A percentile compares a stretch with the other conserved stretches of the same genome.
Evolutionary conservation across 1,284 basidiomycete species (phyloP).

Genomic region (Marasmius oreades): DNA sequence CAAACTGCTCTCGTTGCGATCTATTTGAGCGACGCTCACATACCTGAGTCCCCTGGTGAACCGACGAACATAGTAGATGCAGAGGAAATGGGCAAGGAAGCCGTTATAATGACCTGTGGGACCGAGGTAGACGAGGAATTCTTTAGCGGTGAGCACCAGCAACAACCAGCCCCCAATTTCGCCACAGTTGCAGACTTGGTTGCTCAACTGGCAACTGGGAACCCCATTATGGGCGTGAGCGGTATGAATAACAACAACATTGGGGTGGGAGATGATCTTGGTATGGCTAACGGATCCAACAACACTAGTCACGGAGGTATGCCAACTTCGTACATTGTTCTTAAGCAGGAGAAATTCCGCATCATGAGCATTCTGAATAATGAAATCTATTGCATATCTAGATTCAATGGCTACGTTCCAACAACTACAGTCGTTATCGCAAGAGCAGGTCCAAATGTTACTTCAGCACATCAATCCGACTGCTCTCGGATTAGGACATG

Average conservation of each 20-base stretch:
- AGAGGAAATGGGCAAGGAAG: slow-evolving; percentile 63
- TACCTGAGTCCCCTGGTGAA: slow-evolving; percentile 76
- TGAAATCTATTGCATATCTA: slow-evolving; percentile 17
- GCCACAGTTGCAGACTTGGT: slow-evolving; percentile 66
- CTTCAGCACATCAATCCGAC: slow-evolving; percentile 45
- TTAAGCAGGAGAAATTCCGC: slow-evolving; percentile 3
- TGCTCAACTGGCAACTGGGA: slow-evolving; percentile 53
- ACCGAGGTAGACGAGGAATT: slow-evolving; percentile 52
- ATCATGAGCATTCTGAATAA: slow-evolving; percentile 27
- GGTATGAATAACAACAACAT: background rate
- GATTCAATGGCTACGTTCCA: slow-evolving; percentile 35
- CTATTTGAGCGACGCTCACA: slow-evolving; percentile 63
- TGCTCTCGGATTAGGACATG: background rate
- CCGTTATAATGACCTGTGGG: slow-evolving; percentile 64
- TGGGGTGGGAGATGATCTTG: background rate
- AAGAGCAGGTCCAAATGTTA: slow-evolving; percentile 62
- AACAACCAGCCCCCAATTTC: slow-evolving; percentile 23
- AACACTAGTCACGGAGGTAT: slow-evolving; percentile 11
- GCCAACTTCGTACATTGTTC: slow-evolving; percentile 7
- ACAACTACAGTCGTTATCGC: slow-evolving; percentile 38
- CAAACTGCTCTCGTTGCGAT: slow-evolving; percentile 70
- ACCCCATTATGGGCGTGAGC: slow-evolving; percentile 13
- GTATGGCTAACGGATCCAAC: background rate
- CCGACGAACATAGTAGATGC: slow-evolving; percentile 56
- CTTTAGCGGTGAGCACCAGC: slow-evolving; percentile 16